Percentiles rank a stretch among this genome's conserved stretches.
phyloP scores from a whole-genome alignment of 139 green algal genomes.

The Chlorella vulgaris region DNA sequence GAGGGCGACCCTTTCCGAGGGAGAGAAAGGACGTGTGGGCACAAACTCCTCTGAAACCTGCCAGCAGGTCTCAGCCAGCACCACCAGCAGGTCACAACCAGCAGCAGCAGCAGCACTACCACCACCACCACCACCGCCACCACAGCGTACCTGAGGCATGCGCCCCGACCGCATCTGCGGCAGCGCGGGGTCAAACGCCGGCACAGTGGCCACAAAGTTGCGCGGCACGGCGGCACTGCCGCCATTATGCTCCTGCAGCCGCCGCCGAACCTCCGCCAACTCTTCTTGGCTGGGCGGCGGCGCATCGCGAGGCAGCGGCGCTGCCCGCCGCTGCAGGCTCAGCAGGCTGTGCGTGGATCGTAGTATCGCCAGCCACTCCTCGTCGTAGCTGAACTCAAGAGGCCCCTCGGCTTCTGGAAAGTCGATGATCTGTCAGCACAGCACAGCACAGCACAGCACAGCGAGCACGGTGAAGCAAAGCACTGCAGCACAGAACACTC shows the following conservation, averaged over 20 bases:
- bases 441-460: background rate
- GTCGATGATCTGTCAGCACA: slow-evolving; percentile 63
- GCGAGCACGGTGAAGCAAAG: no score
- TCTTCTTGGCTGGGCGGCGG: background rate
- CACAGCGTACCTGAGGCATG: slow-evolving; percentile 33
- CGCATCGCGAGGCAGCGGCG: slow-evolving; percentile 41
- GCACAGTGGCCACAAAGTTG: slow-evolving; percentile 77
- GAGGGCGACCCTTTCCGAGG: no score
- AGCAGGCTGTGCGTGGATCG: slow-evolving; percentile 71
- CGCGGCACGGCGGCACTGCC: slow-evolving; percentile 64
- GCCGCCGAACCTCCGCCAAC: slow-evolving; percentile 1
- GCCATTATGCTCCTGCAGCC: slow-evolving; percentile 14
- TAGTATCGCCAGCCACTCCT: slow-evolving; percentile 93
- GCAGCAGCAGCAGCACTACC: no score
- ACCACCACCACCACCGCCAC: background rate
- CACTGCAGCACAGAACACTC: no score
- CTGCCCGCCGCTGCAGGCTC: slow-evolving; percentile 45
- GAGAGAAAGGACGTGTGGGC: no score
- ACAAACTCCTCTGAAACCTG: no score
- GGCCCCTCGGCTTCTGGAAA: slow-evolving; percentile 66
- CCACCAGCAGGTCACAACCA: no score
- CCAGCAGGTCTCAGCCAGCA: no score
- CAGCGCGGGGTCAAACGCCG: slow-evolving; percentile 49
- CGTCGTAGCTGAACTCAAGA: slow-evolving; percentile 86
- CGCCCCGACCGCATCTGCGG: slow-evolving; percentile 39